A percentile compares a stretch with the other conserved stretches of the same genome.
Evolutionary conservation across 2,329 filamentous ascomycete species (phyloP).

Genomic region (Xenoacremonium recifei): DNA sequence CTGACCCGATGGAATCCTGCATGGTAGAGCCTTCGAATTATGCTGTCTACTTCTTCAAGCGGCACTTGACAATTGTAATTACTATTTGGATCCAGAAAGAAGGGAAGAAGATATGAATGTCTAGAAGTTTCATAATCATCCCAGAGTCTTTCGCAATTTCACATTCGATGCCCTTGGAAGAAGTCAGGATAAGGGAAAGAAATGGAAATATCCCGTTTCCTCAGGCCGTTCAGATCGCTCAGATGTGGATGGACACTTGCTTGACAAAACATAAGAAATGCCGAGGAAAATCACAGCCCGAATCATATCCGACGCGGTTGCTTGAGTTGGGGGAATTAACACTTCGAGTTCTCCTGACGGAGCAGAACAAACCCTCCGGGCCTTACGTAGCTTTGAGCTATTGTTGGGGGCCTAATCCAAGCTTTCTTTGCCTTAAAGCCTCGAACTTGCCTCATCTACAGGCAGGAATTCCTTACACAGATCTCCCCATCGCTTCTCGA

Average conservation of each 20-base stretch:
- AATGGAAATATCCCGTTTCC: not conserved
- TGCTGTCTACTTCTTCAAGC: not conserved
- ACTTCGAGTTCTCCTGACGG: not conserved
- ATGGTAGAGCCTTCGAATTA: not conserved
- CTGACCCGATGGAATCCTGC: not conserved
- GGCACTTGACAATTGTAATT: not conserved
- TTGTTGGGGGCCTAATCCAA: not conserved
- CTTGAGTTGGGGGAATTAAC: not conserved
- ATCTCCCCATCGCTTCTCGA: not conserved
- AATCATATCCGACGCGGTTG: not conserved
- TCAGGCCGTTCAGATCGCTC: not conserved
- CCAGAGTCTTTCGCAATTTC: too few species aligned
- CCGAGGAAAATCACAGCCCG: not conserved
- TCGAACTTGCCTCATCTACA: not conserved
- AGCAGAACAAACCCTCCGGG: not conserved
- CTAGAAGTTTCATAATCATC: not conserved
- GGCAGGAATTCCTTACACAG: not conserved
- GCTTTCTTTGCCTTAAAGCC: not conserved
- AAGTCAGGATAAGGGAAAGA: not conserved
- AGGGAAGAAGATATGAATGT: not conserved
- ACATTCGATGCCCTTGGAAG: not conserved
- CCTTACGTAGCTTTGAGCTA: not conserved
- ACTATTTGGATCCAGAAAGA: not conserved
- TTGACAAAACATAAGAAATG: not conserved
- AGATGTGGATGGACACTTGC: not conserved